Base-by-base conservation (phyloP, 768 basidiomycete genomes). In the Macrolepiota dolichaula region DNA sequence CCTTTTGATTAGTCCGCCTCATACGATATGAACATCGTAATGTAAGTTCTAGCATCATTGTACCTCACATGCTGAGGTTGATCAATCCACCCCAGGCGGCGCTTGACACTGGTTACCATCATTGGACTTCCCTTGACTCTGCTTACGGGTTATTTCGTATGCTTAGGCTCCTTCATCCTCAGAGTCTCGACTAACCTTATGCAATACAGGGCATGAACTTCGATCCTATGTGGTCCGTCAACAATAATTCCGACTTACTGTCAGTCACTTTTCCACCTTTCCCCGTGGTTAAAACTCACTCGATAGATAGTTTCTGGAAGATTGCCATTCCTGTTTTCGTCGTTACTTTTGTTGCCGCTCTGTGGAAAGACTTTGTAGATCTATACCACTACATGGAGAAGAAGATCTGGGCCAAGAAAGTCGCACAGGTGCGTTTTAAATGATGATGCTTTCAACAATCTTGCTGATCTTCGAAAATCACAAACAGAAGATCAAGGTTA, bases 1-100 rank as follows among this genome's bases (percentile, higher is more conserved):
- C 64, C n/a, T 44, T 12, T 19, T 36, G 35, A 49, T 27, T 66
- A 89, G 88, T 81, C 87, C 74, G 81, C 85, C 15, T 86, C 87
- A 11, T 86, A 89, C 68, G 84, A 89, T 64, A 89, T 86, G 86
- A 90, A 90, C 68, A 78, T 86, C 69, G 84, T 86, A 51, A 91
- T 91, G 88, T 83, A 67, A 42, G 79, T 70, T n/a, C 19, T 17
- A 32, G 29, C 29, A 32, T 46, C 37, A 35, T 9, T 62, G 53
- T 40, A 24, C 10, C 51, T 25, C 13, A 7, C 19, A 24, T 19
- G 24, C 35, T 57, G 63, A 40, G 37, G 27, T n/a, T 49, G 37
- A 38, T 59, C 29, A 50, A 49, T 37, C 29, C 22, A 25, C 24
- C 40, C 64, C 24, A 86, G 85, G 84, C 85, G 85, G 44, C 81